Evolutionary conservation across 441 rosid genomes (phyloP).

Genomic region (Populus hybrid): DNA sequence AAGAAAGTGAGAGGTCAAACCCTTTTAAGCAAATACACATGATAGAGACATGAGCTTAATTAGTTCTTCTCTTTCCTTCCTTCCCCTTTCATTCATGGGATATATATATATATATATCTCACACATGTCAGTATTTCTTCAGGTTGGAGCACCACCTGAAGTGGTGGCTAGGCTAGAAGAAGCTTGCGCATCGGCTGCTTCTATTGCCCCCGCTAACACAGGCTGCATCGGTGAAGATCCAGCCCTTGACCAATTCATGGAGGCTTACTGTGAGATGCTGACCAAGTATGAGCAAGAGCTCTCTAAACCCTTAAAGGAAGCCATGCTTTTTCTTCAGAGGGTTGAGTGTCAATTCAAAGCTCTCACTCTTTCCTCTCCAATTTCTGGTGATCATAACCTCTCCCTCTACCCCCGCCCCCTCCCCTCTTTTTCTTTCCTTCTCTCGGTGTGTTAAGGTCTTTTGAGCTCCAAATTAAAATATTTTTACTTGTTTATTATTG

Average conservation of each 20-base stretch:
- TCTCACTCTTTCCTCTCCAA: slow-evolving; percentile 47
- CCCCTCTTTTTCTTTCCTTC: neutral
- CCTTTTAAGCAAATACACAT: slow-evolving; percentile 7
- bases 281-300: slow-evolving; percentile 92
- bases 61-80: neutral
- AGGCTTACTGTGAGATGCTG: slow-evolving; percentile 98
- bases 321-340: slow-evolving; percentile 79
- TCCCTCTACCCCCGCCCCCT: neutral
- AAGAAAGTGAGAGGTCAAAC: slow-evolving; percentile 30
- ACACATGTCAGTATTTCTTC: neutral
- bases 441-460: neutral
- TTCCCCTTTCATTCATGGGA: neutral
- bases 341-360: slow-evolving; percentile 88
- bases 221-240: slow-evolving; percentile 86
- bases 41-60: slow-evolving; percentile 26
- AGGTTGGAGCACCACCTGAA: slow-evolving; percentile 98
- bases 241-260: slow-evolving; percentile 97
- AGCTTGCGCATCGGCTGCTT: slow-evolving; percentile 55
- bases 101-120: neutral
- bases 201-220: slow-evolving; percentile 29
- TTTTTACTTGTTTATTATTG: neutral
- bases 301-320: slow-evolving; percentile 89
- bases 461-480: neutral
- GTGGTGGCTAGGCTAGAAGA: slow-evolving; percentile 80
- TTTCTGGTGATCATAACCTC: slow-evolving; percentile 47